Base-by-base conservation (phyloP, 2,329 filamentous ascomycete genomes). In the Nectriaceae sp. region DNA sequence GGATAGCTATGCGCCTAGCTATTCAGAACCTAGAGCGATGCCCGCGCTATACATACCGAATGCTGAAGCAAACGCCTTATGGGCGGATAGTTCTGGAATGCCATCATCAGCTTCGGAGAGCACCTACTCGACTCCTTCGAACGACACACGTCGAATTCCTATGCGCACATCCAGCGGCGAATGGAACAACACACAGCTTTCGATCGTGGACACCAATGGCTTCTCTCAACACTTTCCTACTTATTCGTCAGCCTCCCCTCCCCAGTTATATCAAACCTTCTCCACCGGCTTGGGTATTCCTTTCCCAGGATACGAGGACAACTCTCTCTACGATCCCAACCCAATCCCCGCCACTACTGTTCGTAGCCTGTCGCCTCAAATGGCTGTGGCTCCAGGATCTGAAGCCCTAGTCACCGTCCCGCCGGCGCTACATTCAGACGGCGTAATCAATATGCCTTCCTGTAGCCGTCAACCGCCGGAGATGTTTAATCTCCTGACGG, bases 321-420 rank as follows among this genome's bases (percentile, higher is more conserved):
- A 57, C 39, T 45, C 63, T 38, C 63, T 74, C 46, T 70, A 71
- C 35, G 63, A 65, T 44, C 50, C 69, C 31, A 65, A 70, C 47
- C 68, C 70, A 37, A 63, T 67, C 37, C 70, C 71, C 50, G 54
- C 64, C 56, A 70, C 68, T 62, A 67, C 73, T 63, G 71, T 78
- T 70, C 75, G 76, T 72, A 75, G 72, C 66, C 68, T 73, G 54
- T 75, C 75, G 62, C 75, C 77, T 67, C 69, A 70, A 62, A 63
- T 72, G 59, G 70, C 73, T 56, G 69, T 73, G 63, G 69, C 72
- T 63, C 71, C 75, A 67, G 70, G 70, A 58, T 70, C 71, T 67
- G 77, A 78, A 65, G 70, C 73, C 67, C 58, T 80, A 70, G 70
- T 78, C 65, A 74, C 73, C 58, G 60, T 74, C 55, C 64, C 74